Conservation (phyloP, 2,329 filamentous ascomycete species). For the Fusarium brevicatenulatum region DNA sequence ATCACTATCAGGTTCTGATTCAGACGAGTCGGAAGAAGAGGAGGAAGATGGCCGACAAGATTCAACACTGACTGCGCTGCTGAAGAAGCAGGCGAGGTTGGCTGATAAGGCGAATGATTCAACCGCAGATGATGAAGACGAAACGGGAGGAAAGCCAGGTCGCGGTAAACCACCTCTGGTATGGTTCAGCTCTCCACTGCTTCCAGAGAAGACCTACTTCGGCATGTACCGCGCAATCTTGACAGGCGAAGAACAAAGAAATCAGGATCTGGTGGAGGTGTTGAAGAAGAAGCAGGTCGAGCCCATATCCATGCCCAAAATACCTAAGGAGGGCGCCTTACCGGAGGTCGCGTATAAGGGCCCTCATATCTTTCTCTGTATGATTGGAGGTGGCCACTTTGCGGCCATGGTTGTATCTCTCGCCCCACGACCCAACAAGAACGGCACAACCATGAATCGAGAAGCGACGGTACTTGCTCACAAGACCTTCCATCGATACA, state of each 20-base stretch:
- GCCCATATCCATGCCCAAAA: constrained; percentile 65
- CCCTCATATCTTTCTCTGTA: constrained; percentile 94
- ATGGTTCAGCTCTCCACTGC: constrained; percentile 82
- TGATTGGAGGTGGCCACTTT: constrained; percentile 98
- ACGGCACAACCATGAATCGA: constrained; percentile 75
- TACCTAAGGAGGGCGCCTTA: constrained; percentile 67
- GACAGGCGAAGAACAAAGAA: constrained; percentile 73
- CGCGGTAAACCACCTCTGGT: constrained; percentile 78
- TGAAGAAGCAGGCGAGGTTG: constrained; percentile 85
- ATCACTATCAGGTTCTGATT: constrained; percentile 88
- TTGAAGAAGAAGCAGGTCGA: constrained; percentile 81
- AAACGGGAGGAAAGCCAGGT: constrained; percentile 58
- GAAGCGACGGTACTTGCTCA: constrained; percentile 91
- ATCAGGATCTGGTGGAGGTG: constrained; percentile 70
- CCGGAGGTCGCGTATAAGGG: constrained; percentile 69
- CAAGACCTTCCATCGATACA: constrained; percentile 98
- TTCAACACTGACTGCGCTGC: constrained; percentile 76
- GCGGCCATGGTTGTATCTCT: constrained; percentile 95
- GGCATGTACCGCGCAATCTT: constrained; percentile 89
- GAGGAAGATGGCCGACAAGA: constrained; percentile 67
- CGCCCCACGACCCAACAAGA: constrained; percentile 80
- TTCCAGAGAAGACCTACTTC: constrained; percentile 82
- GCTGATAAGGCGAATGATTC: constrained; percentile 61
- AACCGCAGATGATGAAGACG: constrained; percentile 58
- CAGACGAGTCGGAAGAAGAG: constrained; percentile 75